Evolutionary conservation across 306 rosid species (phyloP), one percentile per base, ranked within the genome.

Genomic region (Cicer judaicum): DNA sequence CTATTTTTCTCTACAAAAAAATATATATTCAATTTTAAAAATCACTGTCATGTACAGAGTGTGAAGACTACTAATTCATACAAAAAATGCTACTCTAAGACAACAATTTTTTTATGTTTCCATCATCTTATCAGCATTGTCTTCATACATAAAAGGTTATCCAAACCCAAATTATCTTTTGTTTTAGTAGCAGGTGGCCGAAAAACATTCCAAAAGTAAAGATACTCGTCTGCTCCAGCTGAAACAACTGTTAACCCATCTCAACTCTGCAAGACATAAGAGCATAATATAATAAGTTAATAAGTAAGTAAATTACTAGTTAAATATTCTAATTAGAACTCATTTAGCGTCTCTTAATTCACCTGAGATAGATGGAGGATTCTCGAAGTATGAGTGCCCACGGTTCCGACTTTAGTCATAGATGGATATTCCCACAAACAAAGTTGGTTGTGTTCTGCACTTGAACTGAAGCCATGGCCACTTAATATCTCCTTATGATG

Each of bases 341-440:
- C 49, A 41, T 44, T 10, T 0, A 29, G 63, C 52, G 14, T 14
- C 18, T 50, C 56, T 7, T 19, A 63, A 46, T 71, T 71, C 64
- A 91, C 93, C 97, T 89, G 97, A 64, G 82, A 76, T 46, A 91
- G 79, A 10, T 91, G 87, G 68, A 91, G 90, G 78, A 91, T 70
- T 91, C 97, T 73, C 34, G 90, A 78, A 39, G 73, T 36, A 2
- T 89, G 89, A 38, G 89, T 78, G 39, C 70, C 84, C 79, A 88
- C 78, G 79, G 60, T 65, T 80, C 87, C 90, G 10, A 86, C 69
- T 76, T 86, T 86, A 24, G 80, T 72, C 92, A 91, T 89, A 38
- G 95, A 87, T 8, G 95, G 92, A 80, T 89, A 89, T 64, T 61
- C 84, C 97, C 97, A 91, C 80, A 91, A 50, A 75, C 83, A 86